Conservation (phyloP, 2,329 filamentous ascomycete genomes). For the Thyridium curvatum region DNA sequence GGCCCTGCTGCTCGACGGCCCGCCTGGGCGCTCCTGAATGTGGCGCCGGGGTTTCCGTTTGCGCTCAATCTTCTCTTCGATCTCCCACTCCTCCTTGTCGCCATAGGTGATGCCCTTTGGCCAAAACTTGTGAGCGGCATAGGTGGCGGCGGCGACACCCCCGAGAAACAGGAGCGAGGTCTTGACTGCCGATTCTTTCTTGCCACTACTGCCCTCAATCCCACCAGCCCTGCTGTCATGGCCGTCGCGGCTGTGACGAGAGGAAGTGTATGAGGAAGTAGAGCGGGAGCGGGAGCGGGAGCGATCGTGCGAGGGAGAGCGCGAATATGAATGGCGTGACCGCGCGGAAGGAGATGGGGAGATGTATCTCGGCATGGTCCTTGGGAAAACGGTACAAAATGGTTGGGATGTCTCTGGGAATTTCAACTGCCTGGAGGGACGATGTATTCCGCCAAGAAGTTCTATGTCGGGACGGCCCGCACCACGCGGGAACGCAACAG, state of each 20-base stretch:
- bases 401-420: neutral
- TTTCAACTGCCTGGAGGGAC: neutral
- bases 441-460: neutral
- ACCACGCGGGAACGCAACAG: no score
- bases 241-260: neutral
- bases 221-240: neutral
- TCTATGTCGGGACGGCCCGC: neutral
- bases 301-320: no score
- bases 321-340: no score
- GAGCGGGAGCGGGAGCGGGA: constrained; percentile 5
- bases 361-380: neutral
- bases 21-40: neutral
- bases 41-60: neutral
- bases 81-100: constrained; percentile 26
- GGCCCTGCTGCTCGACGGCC: neutral
- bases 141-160: constrained; percentile 26
- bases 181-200: constrained; percentile 17
- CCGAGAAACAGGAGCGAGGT: constrained; percentile 30
- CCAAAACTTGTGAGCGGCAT: constrained; percentile 29
- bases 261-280: constrained; percentile 6
- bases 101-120: constrained; percentile 29
- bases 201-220: constrained; percentile 1
- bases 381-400: neutral
- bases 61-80: constrained; percentile 1
- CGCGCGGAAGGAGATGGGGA: neutral